Evolutionary conservation across 169 alveolate species (phyloP).

Genomic region (Plasmodium berghei): DNA sequence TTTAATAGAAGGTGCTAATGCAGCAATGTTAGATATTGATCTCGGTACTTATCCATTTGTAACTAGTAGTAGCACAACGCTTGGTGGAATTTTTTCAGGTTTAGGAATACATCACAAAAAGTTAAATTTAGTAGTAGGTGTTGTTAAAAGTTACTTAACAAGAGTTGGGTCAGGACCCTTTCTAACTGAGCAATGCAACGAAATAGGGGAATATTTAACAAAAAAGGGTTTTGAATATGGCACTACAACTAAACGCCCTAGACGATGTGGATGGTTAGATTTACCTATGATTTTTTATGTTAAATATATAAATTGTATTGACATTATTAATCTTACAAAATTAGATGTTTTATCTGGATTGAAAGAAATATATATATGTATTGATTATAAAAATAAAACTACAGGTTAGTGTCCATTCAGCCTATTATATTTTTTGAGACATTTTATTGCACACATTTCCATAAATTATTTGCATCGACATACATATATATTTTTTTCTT

Average conservation of each 20-base stretch:
- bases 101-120: conserved; percentile 79
- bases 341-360: conserved; percentile 94
- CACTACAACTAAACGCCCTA: conserved; percentile 95
- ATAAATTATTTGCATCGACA: background rate
- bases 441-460: background rate
- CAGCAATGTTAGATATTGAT: conserved; percentile 83
- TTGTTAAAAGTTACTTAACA: conserved; percentile 95
- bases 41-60: conserved; percentile 87
- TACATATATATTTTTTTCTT: background rate
- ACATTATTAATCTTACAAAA: conserved; percentile 92
- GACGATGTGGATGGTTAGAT: conserved; percentile 99
- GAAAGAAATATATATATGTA: conserved; percentile 88
- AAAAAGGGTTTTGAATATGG: conserved; percentile 95
- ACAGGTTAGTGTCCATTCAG: conserved; percentile 72
- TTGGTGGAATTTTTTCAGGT: conserved; percentile 84
- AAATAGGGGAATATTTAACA: conserved; percentile 84
- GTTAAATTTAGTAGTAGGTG: conserved; percentile 87
- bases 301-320: conserved; percentile 84
- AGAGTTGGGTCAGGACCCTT: conserved; percentile 98
- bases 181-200: conserved; percentile 93
- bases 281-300: conserved; percentile 87
- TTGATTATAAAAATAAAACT: conserved; percentile 80
- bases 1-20: conserved; percentile 85
- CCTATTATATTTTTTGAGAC: background rate
- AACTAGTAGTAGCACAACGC: conserved; percentile 81